Conservation (phyloP, 352 stramenopile species). For the Phytophthora vignae region DNA sequence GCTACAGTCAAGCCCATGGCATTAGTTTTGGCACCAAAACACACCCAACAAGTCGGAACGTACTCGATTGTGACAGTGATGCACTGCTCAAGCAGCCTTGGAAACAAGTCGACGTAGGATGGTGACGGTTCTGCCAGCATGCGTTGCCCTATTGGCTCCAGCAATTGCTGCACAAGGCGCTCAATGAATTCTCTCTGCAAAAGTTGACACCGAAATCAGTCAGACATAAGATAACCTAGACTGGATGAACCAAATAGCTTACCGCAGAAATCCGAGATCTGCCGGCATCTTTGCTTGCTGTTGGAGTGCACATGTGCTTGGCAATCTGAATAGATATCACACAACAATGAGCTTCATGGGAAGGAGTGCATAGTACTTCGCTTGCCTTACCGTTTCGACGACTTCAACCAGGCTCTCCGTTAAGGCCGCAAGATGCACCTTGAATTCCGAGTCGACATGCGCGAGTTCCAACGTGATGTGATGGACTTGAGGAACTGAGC, state of each 20-base stretch:
- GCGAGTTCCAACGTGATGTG: constrained; percentile 67
- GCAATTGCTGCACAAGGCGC: constrained; percentile 53
- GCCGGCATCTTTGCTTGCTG: constrained; percentile 25
- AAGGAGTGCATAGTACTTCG: background rate
- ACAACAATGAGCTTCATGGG: background rate
- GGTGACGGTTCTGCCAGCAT: constrained; percentile 49
- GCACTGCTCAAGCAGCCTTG: constrained; percentile 61
- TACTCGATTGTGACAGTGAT: constrained; percentile 66
- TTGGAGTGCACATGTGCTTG: constrained; percentile 40
- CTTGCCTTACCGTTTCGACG: constrained; percentile 38
- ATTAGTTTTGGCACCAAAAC: background rate
- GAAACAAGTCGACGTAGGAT: constrained; percentile 56
- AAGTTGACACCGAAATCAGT: background rate
- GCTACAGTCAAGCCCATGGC: constrained; percentile 2
- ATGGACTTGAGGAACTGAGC: constrained; percentile 51
- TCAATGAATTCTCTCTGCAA: constrained; percentile 63
- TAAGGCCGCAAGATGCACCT: constrained; percentile 60
- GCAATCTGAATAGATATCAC: constrained; percentile 30
- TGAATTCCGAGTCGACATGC: constrained; percentile 53
- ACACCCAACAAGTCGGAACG: constrained; percentile 12
- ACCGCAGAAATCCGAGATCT: constrained; percentile 40
- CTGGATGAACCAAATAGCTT: background rate
- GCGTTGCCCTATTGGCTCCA: constrained; percentile 55
- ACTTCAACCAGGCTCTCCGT: constrained; percentile 65
- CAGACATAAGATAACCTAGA: background rate